Evolutionary conservation across 1,139 yeast genomes (phyloP), one percentile per base, ranked within the genome.

Genomic region (Saccharomyces hybrid): DNA sequence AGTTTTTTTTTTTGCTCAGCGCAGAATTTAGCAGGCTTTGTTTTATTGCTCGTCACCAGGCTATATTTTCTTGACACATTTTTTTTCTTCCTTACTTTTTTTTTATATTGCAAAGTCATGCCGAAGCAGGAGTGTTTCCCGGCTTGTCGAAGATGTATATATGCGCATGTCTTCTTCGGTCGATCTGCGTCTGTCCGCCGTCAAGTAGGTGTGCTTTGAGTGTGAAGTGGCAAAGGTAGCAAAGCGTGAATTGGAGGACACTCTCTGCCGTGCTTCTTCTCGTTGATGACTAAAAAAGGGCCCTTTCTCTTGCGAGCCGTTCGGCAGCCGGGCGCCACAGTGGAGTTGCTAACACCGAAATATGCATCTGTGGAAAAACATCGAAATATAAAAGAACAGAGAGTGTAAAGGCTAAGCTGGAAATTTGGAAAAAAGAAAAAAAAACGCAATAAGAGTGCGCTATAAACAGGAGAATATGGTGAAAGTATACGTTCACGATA

Each of bases 401-500:
- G 34, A 31, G 34, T 31, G 34, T 4, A 11, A 31, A 31, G 34
- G 34, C 6, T 31, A 31, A 3, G 6, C 34, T 31, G 34, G 34
- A 31, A 3, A 31, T 31, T 31, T 29, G 3, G 3, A 8, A 29
- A 29, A 28, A 28, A 28, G 31, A 31, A 31, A 31, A 31, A 29
- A 29, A 29, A 29, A 29, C 5, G 34, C 34, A 29, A 29, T 1
- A 29, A 11, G n/a, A 29, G n/a, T 11, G 34, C 34, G n/a, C 34
- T 29, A 29, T 29, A 11, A 29, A 11, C 32, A 28, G 31, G 31
- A 28, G 31, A 28, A 28, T 28, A 66, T 67, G 70, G 70, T 64
- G 11, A 55, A 78, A 66, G 81, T 82, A 8, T 91, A 87, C 71
- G 82, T 80, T 64, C 91, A 88, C 81, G 96, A 89, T 67, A 77